Base-by-base conservation (phyloP, 768 basidiomycete genomes). In the Cantharellus cinnabarinus region DNA sequence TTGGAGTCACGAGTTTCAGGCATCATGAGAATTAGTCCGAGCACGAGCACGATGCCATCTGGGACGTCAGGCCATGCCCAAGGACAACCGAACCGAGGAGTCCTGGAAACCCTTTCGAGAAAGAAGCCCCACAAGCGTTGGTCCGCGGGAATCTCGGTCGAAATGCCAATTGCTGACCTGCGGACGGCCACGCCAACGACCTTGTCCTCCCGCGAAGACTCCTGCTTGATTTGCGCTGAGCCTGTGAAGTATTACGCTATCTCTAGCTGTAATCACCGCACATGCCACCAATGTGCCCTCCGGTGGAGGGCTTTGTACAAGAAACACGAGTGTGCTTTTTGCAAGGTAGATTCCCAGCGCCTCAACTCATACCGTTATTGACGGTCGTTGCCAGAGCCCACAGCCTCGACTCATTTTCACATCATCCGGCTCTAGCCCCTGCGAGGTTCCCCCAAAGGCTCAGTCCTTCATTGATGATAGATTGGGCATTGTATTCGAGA, bases 151-250 rank as follows among this genome's bases (percentile, higher is more conserved):
- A 29, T 29, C 20, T 29, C 20, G 20, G 20, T 29, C 20, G 20
- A 29, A 29, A 29, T 29, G 20, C 20, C 20, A 29, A 29, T 29
- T 29, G 20, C 20, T 29, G 20, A 29, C 20, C 20, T 29, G 20
- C 20, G 20, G 20, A 29, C 20, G 20, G 20, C 20, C 20, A 29
- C 20, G 20, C 20, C 20, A 29, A 29, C 20, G 20, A 29, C 20
- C 20, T 29, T 29, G 20, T 29, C 20, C 44, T 10, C 44, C 29
- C 44, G 29, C 44, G 52, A 37, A 54, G 64, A 66, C 29, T 58
- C 66, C 20, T 97, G 94, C 71, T 94, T 82, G 79, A 97, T 97
- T 70, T 95, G 94, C 66, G 91, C 91, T 1, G 90, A 97, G 66
- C 83, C 84, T 3, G 82, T 94, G 70, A 90, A 85, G 67, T 94